Percentiles rank a stretch among this genome's conserved stretches.
phyloP scores from a whole-genome alignment of 768 basidiomycete species.

The Pulveroboletus frians region DNA sequence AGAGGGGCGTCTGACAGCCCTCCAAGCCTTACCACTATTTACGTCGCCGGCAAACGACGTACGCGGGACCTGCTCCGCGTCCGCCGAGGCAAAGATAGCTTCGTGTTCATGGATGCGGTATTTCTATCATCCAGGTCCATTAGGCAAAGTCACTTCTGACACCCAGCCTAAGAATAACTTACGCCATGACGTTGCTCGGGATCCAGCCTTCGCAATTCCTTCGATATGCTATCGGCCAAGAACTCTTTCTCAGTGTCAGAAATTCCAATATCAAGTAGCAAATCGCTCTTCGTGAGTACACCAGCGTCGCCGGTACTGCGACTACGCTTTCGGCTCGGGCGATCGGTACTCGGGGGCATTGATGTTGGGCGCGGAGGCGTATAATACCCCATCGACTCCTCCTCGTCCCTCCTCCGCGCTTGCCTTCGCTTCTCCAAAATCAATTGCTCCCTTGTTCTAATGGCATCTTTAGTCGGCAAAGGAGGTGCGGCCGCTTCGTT shows the following conservation, averaged over 20 bases:
- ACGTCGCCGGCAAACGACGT: conserved; percentile 74
- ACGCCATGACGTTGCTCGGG: conserved; percentile 27
- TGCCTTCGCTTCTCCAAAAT: conserved; percentile 68
- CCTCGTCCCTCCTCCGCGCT: conserved; percentile 51
- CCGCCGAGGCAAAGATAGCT: conserved; percentile 78
- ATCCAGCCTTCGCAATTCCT: conserved; percentile 60
- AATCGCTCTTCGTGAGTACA: conserved; percentile 31
- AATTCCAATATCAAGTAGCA: conserved; percentile 34
- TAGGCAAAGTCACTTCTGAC: neutral
- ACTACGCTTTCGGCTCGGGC: conserved; percentile 62
- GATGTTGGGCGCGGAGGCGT: conserved; percentile 29
- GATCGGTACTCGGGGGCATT: conserved; percentile 29
- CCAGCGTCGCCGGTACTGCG: conserved; percentile 76
- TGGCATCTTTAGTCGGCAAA: conserved; percentile 62
- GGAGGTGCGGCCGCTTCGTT: conserved; percentile 33
- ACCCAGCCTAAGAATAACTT: conserved; percentile 6
- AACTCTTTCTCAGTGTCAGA: conserved; percentile 47
- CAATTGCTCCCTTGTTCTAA: conserved; percentile 57
- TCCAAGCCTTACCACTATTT: conserved; percentile 79
- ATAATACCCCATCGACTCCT: conserved; percentile 35
- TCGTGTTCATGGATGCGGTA: conserved; percentile 81
- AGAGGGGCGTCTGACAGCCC: conserved; percentile 79
- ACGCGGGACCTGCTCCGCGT: conserved; percentile 66
- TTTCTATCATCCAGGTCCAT: conserved; percentile 38
- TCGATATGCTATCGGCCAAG: conserved; percentile 66